Percentiles rank a stretch among this genome's conserved stretches.
Conservation (phyloP, 1,284 basidiomycete species). For the Cutaneotrichosporon curvatum region DNA sequence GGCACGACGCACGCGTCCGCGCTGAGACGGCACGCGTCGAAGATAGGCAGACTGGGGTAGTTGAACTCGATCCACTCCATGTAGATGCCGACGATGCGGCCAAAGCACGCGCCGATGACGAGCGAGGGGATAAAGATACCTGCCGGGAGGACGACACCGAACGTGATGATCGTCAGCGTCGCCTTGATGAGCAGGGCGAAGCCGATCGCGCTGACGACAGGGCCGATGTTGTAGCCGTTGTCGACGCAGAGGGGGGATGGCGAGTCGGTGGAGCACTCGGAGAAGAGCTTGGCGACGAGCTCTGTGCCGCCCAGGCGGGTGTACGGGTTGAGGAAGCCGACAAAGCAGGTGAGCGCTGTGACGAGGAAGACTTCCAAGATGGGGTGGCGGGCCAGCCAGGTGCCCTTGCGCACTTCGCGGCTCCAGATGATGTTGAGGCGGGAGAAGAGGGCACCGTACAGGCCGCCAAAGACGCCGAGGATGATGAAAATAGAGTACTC, state of each 20-base stretch:
- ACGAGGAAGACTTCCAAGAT: slow-evolving; percentile 77
- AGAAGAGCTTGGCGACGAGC: slow-evolving; percentile 75
- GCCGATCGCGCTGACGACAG: slow-evolving; percentile 61
- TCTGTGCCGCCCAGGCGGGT: slow-evolving; percentile 92
- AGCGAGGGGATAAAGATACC: slow-evolving; percentile 97
- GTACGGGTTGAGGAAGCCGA: slow-evolving; percentile 84
- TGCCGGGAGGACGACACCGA: slow-evolving; percentile 87
- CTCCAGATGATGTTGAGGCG: slow-evolving; percentile 80
- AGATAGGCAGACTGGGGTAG: slow-evolving; percentile 59
- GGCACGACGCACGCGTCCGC: slow-evolving; percentile 52
- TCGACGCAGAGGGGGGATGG: slow-evolving; percentile 66
- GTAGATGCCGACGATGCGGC: slow-evolving; percentile 74
- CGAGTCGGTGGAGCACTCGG: slow-evolving; percentile 64
- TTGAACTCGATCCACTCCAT: slow-evolving; percentile 72
- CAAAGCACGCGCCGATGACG: slow-evolving; percentile 93
- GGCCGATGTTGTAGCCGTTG: slow-evolving; percentile 59
- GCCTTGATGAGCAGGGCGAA: slow-evolving; percentile 76
- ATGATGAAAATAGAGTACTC: slow-evolving; percentile 64
- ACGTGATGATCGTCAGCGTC: slow-evolving; percentile 78
- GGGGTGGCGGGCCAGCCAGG: slow-evolving; percentile 72
- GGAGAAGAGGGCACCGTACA: slow-evolving; percentile 91
- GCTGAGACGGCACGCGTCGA: slow-evolving; percentile 54
- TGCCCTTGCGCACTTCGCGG: slow-evolving; percentile 67
- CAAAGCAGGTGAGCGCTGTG: slow-evolving; percentile 63
- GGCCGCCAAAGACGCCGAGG: slow-evolving; percentile 79